Conservation (phyloP, 805 yeast genomes). For the Candida pini region DNA sequence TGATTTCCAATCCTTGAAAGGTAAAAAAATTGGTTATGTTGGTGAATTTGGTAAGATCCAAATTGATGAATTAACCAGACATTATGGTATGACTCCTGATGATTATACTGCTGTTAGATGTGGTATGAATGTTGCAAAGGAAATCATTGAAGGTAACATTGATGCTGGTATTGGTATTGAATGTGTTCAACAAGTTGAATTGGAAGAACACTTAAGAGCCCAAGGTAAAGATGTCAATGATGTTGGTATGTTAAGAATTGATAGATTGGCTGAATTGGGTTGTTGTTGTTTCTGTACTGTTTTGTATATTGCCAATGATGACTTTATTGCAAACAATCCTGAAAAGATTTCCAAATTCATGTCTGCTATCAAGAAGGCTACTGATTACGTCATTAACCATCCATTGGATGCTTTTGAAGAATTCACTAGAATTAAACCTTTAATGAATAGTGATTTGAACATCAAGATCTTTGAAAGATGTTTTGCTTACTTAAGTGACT, state of each 20-base stretch:
- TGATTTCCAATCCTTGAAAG: constrained; percentile 47
- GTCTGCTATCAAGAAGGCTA: constrained; percentile 45
- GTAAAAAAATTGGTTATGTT: constrained; percentile 50
- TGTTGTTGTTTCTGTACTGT: constrained; percentile 57
- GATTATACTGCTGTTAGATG: constrained; percentile 55
- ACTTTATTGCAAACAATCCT: constrained; percentile 41
- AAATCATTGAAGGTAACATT: constrained; percentile 48
- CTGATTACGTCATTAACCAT: constrained; percentile 38
- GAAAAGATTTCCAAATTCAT: constrained; percentile 40
- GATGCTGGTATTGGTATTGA: constrained; percentile 58
- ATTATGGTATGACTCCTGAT: constrained; percentile 49
- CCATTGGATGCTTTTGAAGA: constrained; percentile 44
- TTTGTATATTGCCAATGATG: constrained; percentile 47
- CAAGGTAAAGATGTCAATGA: constrained; percentile 40
- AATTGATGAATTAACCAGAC: constrained; percentile 48
- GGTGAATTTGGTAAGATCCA: constrained; percentile 59
- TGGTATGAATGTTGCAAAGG: constrained; percentile 55
- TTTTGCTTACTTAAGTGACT: constrained; percentile 48
- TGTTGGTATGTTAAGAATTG: constrained; percentile 53
- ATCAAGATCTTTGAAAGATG: constrained; percentile 46
- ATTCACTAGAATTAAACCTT: constrained; percentile 43
- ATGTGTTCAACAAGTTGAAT: constrained; percentile 54
- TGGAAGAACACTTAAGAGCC: constrained; percentile 42
- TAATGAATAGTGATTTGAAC: constrained; percentile 35
- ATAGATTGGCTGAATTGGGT: constrained; percentile 49